phyloP scores from a whole-genome alignment of 2,329 filamentous ascomycete species.

The Mycosphaerella arachidis region DNA sequence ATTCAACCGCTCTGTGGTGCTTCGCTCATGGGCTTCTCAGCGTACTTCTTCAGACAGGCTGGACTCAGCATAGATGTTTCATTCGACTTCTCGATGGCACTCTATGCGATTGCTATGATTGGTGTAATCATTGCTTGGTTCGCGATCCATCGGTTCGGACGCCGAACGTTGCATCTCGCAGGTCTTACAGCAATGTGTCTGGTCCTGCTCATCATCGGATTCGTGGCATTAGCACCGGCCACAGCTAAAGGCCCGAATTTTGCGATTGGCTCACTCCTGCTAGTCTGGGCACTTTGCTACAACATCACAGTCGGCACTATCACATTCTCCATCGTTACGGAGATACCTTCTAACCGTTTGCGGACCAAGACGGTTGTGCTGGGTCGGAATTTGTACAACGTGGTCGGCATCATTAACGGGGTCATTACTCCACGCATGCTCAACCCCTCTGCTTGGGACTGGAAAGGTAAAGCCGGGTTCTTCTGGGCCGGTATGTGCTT shows the following conservation, averaged over 20 bases:
- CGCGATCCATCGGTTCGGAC: constrained; percentile 32
- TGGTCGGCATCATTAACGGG: constrained; percentile 24
- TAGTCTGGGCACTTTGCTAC: constrained; percentile 23
- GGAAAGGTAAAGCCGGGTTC: constrained; percentile 27
- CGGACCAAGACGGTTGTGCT: constrained; percentile 28
- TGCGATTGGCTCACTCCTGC: constrained; percentile 22
- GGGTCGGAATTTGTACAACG: constrained; percentile 25
- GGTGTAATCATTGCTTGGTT: constrained; percentile 33
- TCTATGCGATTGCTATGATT: constrained; percentile 34
- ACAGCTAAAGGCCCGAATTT: constrained; percentile 15
- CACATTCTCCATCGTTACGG: constrained; percentile 26
- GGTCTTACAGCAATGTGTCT: constrained; percentile 20
- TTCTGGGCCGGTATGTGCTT: constrained; percentile 44
- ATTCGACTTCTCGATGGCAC: constrained; percentile 34
- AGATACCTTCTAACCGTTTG: constrained; percentile 26
- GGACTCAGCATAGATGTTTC: constrained; percentile 26
- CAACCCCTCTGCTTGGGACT: constrained; percentile 26
- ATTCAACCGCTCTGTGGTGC: constrained; percentile 34
- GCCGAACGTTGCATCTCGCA: constrained; percentile 33
- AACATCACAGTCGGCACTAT: constrained; percentile 25
- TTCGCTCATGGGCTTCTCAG: constrained; percentile 31
- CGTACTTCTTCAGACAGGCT: constrained; percentile 37
- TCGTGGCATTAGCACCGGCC: constrained; percentile 18
- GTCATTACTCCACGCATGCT: constrained; percentile 26
- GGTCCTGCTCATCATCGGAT: constrained; percentile 24